Conservation (phyloP, 768 basidiomycete species). For the Punctularia strigosozonata region DNA sequence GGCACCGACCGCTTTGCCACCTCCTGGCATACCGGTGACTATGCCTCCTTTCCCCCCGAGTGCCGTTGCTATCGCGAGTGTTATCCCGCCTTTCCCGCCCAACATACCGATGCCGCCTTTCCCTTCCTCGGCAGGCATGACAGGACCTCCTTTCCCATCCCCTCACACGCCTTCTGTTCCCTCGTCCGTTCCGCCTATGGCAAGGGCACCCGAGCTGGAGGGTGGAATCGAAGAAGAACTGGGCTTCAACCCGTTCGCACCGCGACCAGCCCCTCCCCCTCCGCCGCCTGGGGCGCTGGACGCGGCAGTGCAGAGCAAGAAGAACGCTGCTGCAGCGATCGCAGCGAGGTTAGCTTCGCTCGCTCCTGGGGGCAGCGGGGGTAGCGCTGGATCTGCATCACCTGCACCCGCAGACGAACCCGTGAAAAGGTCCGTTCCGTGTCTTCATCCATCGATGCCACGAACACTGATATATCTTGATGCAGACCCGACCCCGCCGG, state of each 20-base stretch:
- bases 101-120: too few relatives aligned
- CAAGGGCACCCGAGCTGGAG: too few relatives aligned
- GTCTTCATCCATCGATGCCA: constrained; percentile 3
- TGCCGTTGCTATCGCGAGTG: too few relatives aligned
- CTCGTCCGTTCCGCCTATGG: too few relatives aligned
- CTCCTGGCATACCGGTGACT: too few relatives aligned
- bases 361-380: constrained; percentile 18
- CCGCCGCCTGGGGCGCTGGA: constrained; percentile 41
- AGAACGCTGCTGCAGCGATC: constrained; percentile 69
- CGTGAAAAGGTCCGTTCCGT: constrained; percentile 11
- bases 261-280: constrained; percentile 47
- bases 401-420: constrained; percentile 20
- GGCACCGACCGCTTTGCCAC: too few relatives aligned
- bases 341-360: constrained; percentile 64
- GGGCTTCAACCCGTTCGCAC: constrained; percentile 63
- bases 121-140: too few relatives aligned
- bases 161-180: too few relatives aligned
- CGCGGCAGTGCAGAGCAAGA: constrained; percentile 38
- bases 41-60: too few relatives aligned
- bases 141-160: too few relatives aligned
- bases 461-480: not conserved
- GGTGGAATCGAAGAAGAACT: too few relatives aligned
- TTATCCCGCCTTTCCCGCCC: too few relatives aligned
- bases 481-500: constrained; percentile 49
- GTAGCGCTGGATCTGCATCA: constrained; percentile 16